Evolutionary conservation across 2,329 filamentous ascomycete species (phyloP), one percentile per base, ranked within the genome.

Genomic region (Lachnum nothofagi): DNA sequence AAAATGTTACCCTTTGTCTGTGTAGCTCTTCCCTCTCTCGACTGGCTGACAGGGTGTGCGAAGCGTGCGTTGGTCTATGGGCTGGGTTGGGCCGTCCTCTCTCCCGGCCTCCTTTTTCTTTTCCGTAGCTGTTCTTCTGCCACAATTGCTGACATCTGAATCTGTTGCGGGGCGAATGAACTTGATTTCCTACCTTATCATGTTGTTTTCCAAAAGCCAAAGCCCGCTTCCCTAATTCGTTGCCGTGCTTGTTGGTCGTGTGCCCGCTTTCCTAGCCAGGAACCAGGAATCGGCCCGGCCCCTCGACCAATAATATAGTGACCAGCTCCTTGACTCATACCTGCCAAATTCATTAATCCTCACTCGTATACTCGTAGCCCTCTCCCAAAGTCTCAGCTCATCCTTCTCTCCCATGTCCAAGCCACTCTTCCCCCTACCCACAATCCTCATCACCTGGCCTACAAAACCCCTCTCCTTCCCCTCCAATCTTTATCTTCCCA

Each of bases 1-100:
- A 17, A 37, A 48, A 52, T 54, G 52, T 48, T 48, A n/a, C n/a
- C 42, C 48, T 57, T 52, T 55, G 49, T 53, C 48, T 55, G 53
- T 53, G 48, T 53, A 53, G 42, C 48, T 53, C 45, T 31, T 20
- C 19, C 14, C 9, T 10, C n/a, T 27, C 34, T 27, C n/a, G n/a
- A 9, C 27, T 24, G 53, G 38, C 41, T 42, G n/a, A 8, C 19
- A 22, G 46, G 35, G 29, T 24, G 24, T 16, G n/a, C n/a, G 10
- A 37, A 23, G 37, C 20, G 37, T 39, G 40, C 39, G 25, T 33
- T 45, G 46, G 16, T 39, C n/a, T 38, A 25, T 44, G 42, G 31
- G 41, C 24, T 35, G 23, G 48, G 37, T 12, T 38, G 34, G 49
- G 38, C 17, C 19, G n/a, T 22, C 43, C 42, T 45, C 39, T 34